phyloP scores from a whole-genome alignment of 73 alveolate species.

The Tetrahymena thermophila region DNA sequence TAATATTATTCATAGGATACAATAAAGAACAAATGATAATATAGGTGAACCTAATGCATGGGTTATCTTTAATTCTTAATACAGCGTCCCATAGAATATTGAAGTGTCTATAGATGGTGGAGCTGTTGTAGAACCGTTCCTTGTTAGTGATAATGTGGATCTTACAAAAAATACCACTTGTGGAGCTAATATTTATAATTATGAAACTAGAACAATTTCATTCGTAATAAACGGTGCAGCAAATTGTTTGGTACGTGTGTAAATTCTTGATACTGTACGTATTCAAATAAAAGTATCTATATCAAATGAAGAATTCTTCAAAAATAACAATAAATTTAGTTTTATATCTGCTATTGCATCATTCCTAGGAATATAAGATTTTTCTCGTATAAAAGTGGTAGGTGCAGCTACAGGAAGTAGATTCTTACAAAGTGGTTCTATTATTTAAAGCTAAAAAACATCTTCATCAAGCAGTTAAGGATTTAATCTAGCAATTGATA shows the following conservation, averaged over 20 bases:
- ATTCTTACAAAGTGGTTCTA: neutral
- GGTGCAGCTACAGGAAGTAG: neutral
- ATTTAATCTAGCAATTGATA: neutral
- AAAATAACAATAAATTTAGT: neutral
- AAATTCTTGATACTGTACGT: neutral
- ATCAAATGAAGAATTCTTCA: neutral
- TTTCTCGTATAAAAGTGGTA: neutral
- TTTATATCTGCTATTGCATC: neutral
- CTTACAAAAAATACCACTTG: conserved; percentile 14
- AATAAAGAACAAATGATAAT: neutral
- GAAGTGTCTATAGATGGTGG: neutral
- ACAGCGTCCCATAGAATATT: neutral
- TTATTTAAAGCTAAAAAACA: neutral
- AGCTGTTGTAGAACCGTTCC: neutral
- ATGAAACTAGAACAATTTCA: conserved; percentile 12
- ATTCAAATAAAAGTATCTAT: neutral
- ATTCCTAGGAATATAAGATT: neutral
- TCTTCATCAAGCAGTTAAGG: neutral
- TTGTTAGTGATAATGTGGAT: neutral
- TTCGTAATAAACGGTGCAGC: conserved; percentile 14
- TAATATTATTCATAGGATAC: neutral
- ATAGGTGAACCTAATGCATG: neutral
- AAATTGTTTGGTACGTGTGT: neutral
- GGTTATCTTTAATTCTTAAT: neutral
- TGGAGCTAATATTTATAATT: conserved; percentile 35